Percentiles rank a stretch among this genome's conserved stretches.
phyloP scores from a whole-genome alignment of 2,329 filamentous ascomycete species.

The Aspergillus ochraceus region DNA sequence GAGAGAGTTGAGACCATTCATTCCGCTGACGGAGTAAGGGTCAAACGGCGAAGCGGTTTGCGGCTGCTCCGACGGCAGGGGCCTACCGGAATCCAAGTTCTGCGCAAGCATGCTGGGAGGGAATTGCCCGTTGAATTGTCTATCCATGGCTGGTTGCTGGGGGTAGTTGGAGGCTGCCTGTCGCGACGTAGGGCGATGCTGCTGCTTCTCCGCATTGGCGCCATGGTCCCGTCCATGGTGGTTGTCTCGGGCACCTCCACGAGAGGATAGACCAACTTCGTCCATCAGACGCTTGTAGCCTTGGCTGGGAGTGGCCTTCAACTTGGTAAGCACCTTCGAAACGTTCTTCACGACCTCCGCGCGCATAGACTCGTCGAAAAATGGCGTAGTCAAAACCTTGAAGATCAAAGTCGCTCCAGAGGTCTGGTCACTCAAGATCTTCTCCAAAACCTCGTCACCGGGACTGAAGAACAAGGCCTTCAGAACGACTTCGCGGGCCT shows the following conservation, averaged over 20 bases:
- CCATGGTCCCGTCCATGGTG: conserved; percentile 40
- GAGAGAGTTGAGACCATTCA: conserved; percentile 31
- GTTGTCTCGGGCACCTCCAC: conserved; percentile 40
- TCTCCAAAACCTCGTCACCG: conserved; percentile 82
- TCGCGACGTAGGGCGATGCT: conserved; percentile 45
- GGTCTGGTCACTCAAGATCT: conserved; percentile 85
- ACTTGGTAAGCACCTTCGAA: conserved; percentile 79
- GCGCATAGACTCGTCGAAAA: conserved; percentile 91
- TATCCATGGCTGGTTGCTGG: conserved; percentile 38
- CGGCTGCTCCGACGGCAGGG: conserved; percentile 36
- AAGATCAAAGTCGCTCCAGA: conserved; percentile 96
- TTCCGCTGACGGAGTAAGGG: conserved; percentile 37
- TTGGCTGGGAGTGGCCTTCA: conserved; percentile 91
- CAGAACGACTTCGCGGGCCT: conserved; percentile 85
- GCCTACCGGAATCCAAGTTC: conserved; percentile 37
- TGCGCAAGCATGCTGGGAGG: conserved; percentile 36
- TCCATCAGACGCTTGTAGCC: conserved; percentile 99
- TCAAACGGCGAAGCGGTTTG: conserved; percentile 37
- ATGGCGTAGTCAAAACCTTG: conserved; percentile 96
- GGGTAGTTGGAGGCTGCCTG: conserved; percentile 39
- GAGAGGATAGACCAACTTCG: conserved; percentile 80
- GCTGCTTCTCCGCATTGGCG: conserved; percentile 41
- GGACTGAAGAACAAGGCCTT: conserved; percentile 89
- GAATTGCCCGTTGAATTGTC: conserved; percentile 45
- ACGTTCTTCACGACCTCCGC: conserved; percentile 88